These are phyloP conservation scores for Fomes fomentarius DNA, from an alignment of 1,284 basidiomycete species.

Conservation along the genomic window DNA sequence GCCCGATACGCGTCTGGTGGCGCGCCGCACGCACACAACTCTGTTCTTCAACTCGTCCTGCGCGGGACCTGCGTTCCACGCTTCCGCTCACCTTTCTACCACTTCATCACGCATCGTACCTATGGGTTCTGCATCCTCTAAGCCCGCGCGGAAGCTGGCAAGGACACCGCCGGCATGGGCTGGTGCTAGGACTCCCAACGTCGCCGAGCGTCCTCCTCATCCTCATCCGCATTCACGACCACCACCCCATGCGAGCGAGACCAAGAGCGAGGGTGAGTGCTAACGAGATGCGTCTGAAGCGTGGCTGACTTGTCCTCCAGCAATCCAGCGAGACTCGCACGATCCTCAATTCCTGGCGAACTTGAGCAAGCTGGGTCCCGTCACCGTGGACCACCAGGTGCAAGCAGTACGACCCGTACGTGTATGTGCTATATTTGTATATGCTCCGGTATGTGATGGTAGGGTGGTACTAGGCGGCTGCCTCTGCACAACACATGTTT, in stretches of 20 bases:
- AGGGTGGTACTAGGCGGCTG: slow-evolving; percentile 30
- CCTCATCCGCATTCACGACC: slow-evolving; percentile 16
- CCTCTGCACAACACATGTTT: slow-evolving; percentile 49
- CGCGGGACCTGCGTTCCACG: no score
- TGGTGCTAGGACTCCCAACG: slow-evolving; percentile 47
- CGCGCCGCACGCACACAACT: no score
- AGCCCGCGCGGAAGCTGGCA: slow-evolving; percentile 66
- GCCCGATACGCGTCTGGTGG: neutral
- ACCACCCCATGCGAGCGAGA: slow-evolving; percentile 49
- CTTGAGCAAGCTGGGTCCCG: slow-evolving; percentile 70
- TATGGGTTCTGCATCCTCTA: slow-evolving; percentile 78
- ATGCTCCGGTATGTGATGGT: no score
- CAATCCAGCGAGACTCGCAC: slow-evolving; percentile 65
- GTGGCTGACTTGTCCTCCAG: no score
- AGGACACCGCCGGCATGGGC: slow-evolving; percentile 56
- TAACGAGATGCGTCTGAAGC: no score
- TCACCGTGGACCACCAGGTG: slow-evolving; percentile 72
- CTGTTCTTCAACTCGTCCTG: no score
- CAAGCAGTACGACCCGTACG: slow-evolving; percentile 58
- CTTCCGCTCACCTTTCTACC: neutral
- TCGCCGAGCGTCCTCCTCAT: slow-evolving; percentile 23
- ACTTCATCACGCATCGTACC: no score
- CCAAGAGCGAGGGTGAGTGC: slow-evolving; percentile 52
- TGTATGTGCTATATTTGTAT: slow-evolving; percentile 1
- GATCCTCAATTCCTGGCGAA: slow-evolving; percentile 82